Percentiles rank a stretch among this genome's conserved stretches.
Conservation (phyloP, 2,329 filamentous ascomycete genomes). For the Clonostachys rhizophaga region DNA sequence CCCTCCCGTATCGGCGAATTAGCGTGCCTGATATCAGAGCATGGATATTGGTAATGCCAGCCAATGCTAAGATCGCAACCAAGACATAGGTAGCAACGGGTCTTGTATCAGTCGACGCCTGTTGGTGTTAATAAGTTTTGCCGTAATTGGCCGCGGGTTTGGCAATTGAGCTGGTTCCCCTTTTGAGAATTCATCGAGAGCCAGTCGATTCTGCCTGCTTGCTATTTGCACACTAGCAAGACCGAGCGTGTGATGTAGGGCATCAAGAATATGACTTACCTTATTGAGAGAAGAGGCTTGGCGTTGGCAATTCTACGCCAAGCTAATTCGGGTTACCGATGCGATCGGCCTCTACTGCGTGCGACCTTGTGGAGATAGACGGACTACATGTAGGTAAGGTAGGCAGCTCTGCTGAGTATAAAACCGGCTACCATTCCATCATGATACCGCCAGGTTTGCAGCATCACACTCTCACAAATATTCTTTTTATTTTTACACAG, state of each 20-base stretch:
- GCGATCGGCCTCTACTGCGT: too few species aligned
- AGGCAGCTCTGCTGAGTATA: too few species aligned
- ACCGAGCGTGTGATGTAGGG: neutral
- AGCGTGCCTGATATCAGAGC: neutral
- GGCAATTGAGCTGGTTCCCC: neutral
- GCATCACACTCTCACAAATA: too few species aligned
- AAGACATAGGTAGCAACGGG: neutral
- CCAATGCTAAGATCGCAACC: neutral
- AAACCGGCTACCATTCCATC: too few species aligned
- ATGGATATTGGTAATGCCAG: neutral
- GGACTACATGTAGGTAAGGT: too few species aligned
- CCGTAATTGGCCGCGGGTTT: neutral
- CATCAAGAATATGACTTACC: neutral
- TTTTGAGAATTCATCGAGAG: neutral
- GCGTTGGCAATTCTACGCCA: too few species aligned
- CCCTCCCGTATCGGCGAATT: neutral
- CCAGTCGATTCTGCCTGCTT: neutral
- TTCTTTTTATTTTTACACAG: too few species aligned
- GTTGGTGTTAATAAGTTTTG: neutral
- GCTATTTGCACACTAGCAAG: neutral
- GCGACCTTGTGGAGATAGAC: too few species aligned
- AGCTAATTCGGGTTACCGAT: too few species aligned
- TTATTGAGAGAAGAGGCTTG: too few species aligned
- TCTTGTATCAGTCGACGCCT: neutral
- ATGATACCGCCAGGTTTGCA: too few species aligned